Evolutionary conservation across 192 early-diverging fungal species (phyloP).

Genomic region (Oehlia diaphana): DNA sequence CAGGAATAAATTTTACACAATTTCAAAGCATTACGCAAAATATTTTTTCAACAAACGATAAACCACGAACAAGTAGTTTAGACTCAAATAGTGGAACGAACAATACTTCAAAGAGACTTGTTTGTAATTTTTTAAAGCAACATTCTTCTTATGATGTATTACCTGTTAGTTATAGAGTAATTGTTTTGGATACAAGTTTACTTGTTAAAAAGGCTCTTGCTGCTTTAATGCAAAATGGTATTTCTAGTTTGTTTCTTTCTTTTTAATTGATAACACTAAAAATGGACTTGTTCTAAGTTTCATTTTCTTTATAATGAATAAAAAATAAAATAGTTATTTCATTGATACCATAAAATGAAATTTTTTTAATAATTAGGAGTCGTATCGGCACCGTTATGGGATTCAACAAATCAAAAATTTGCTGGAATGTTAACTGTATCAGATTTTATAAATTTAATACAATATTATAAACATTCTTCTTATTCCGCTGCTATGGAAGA

Average conservation of each 20-base stretch:
- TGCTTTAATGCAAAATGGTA: slow-evolving; percentile 93
- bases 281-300: neutral
- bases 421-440: slow-evolving; percentile 96
- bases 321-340: neutral
- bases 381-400: slow-evolving; percentile 93
- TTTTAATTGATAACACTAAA: neutral
- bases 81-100: slow-evolving; percentile 2
- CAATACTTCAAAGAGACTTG: slow-evolving; percentile 23
- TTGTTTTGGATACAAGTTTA: slow-evolving; percentile 89
- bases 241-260: slow-evolving; percentile 15
- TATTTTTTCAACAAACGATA: neutral
- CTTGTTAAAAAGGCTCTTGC: slow-evolving; percentile 91
- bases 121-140: slow-evolving; percentile 67
- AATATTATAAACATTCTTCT: slow-evolving; percentile 81
- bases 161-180: slow-evolving; percentile 85
- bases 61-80: neutral
- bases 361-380: slow-evolving; percentile 61
- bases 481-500: slow-evolving; percentile 83
- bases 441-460: slow-evolving; percentile 92
- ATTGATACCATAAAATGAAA: neutral
- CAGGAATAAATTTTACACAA: neutral
- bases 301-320: neutral
- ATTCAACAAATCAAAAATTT: slow-evolving; percentile 74
- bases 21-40: neutral
- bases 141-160: slow-evolving; percentile 90